Evolutionary conservation across 305 asterid species (phyloP), one percentile per base, ranked within the genome.

Genomic region (Fraxinus angustifolia): DNA sequence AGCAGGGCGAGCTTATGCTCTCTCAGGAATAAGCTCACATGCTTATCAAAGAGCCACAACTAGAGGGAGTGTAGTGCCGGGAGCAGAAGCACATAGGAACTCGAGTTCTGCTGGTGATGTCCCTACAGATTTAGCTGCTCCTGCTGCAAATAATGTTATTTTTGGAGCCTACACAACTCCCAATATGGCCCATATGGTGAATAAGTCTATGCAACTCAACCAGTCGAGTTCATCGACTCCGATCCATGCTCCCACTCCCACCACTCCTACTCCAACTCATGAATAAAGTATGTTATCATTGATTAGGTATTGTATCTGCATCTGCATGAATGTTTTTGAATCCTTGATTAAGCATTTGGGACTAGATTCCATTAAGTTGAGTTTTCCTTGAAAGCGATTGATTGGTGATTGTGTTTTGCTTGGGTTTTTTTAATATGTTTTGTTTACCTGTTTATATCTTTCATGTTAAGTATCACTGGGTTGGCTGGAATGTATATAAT

Each of bases 21-120:
- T 89, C 6, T 75, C 92, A 0, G 88, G 86, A 19, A 83, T 88
- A 75, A 86, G 88, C 80, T 85, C 92, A 6, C 91, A 88, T 40
- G 81, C 78, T 17, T 34, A 8, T 16, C 92, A 89, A 76, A 84
- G 91, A 79, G 89, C 87, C 2, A 42, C 91, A 1, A 76, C 85
- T 11, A 78, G 78, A 80, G 87, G 90, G 8, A 78, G 33, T 0
- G 2, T 0, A 3, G 79, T 78, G 78, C 81, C 77, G 0, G 85
- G 81, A 19, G 85, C 58, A 16, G 65, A 10, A 58, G 62, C 26
- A 4, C 3, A 0, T 14, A 14, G n/a, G 53, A 74, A 68, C 21
- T 8, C 14, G 26, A 2, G 75, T 68, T 67, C 77, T 1, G 77
- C 67, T 1, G 23, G 48, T 14, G 76, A 23, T 4, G 28, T 6